Base-by-base conservation (phyloP, 768 basidiomycete species). In the Clavulina sp. region DNA sequence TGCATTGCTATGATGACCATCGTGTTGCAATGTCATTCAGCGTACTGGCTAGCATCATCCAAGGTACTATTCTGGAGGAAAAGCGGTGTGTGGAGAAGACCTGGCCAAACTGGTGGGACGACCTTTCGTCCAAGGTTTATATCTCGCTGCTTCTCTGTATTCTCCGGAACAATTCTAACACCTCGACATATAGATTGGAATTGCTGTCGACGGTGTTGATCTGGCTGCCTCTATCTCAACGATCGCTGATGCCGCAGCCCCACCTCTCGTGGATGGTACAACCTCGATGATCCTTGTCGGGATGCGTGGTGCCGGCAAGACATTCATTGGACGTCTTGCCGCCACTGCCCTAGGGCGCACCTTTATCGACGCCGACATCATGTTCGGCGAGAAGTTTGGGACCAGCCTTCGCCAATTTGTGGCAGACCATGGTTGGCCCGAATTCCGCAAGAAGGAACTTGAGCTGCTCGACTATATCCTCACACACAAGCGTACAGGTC, bases 71-170 rank as follows among this genome's bases (percentile, higher is more conserved):
- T 57, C 72, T 97, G 28, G 91, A 96, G 61, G 93, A 97, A 69
- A 93, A 93, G 66, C 73, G 92, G 50, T 96, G 95, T 61, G 95
- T 99, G 30, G 93, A 93, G 67, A 99, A 99, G 75, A 99, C 93
- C 0, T 99, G 93, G 93, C 95, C 95, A 0, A 92, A 91, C 62
- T 99, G 92, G 88, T 99, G 93, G 92, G 95, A 97, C 62, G 95
- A 97, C 64, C 71, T 99, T 24, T 77, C 86, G 62, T 91, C 87
- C 69, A 95, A 95, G 77, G 87, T 85, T 48, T 2, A 69, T 41
- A n/a, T 21, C 31, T 28, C 23, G 23, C 32, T 29, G 21, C 24
- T 1, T 2, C 13, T 7, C 19, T 41, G n/a, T n/a, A n/a, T n/a
- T n/a, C n/a, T n/a, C n/a, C n/a, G n/a, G n/a, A n/a, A n/a, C n/a